Conservation (phyloP, 2,329 filamentous ascomycete genomes). For the Phaeosphaeria sp. region DNA sequence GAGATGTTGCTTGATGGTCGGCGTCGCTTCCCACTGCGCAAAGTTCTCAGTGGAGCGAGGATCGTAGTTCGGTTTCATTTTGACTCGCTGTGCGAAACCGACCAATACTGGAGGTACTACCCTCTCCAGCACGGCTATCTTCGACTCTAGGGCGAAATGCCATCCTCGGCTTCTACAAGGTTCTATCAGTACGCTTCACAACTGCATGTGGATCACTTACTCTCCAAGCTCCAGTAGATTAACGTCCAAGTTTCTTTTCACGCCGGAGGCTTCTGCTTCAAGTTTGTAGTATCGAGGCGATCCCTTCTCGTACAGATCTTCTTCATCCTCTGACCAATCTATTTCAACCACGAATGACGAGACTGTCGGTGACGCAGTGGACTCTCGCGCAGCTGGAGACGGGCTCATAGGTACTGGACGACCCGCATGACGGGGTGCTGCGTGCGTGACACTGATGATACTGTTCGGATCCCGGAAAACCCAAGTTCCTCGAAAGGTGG, state of each 20-base stretch:
- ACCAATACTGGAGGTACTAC: slow-evolving; percentile 28
- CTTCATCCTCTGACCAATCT: slow-evolving; percentile 41
- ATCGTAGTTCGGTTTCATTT: slow-evolving; percentile 23
- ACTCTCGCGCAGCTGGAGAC: neutral
- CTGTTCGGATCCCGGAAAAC: slow-evolving; percentile 35
- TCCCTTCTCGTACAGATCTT: slow-evolving; percentile 39
- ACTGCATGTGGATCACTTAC: slow-evolving; percentile 18
- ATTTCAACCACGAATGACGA: slow-evolving; percentile 33
- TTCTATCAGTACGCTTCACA: slow-evolving; percentile 16
- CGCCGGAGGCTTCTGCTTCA: slow-evolving; percentile 7
- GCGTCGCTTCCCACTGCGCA: slow-evolving; percentile 22
- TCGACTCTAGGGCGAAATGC: slow-evolving; percentile 38
- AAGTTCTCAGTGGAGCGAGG: slow-evolving; percentile 22
- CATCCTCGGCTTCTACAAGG: slow-evolving; percentile 29
- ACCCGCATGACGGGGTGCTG: slow-evolving; percentile 14
- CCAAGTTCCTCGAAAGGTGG: slow-evolving; percentile 37
- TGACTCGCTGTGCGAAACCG: slow-evolving; percentile 29
- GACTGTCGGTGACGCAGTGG: neutral
- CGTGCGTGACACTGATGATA: slow-evolving; percentile 1
- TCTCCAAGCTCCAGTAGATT: slow-evolving; percentile 42
- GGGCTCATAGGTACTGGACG: slow-evolving; percentile 9
- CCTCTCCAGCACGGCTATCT: slow-evolving; percentile 21
- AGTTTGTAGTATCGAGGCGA: slow-evolving; percentile 29
- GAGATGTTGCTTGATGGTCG: slow-evolving; percentile 20
- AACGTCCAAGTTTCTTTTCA: slow-evolving; percentile 36